Conservation (phyloP, 2,329 filamentous ascomycete species). For the Colletotrichum echinochloae region DNA sequence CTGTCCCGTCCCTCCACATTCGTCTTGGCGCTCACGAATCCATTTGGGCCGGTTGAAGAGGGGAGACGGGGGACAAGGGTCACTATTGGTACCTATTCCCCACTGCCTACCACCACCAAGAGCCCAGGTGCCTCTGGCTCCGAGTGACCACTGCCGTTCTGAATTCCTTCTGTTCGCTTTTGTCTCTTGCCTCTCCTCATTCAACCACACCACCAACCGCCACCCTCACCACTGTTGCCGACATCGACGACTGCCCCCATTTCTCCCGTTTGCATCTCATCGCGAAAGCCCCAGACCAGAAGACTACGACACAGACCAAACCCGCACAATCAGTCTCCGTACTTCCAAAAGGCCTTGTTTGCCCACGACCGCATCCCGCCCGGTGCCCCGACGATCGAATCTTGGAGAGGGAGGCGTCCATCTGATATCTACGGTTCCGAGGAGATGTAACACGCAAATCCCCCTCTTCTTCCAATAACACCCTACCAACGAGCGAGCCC, state of each 20-base stretch:
- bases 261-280: constrained; percentile 11
- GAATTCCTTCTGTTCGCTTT: constrained; percentile 33
- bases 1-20: constrained; percentile 26
- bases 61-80: background rate
- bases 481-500: constrained; percentile 26
- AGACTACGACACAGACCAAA: background rate
- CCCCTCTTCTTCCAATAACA: constrained; percentile 35
- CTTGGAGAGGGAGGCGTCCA: constrained; percentile 38
- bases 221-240: constrained; percentile 12
- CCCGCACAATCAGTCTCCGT: background rate
- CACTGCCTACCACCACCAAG: constrained; percentile 1
- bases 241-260: background rate
- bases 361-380: constrained; percentile 16
- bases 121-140: constrained; percentile 3
- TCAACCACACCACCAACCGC: constrained; percentile 20
- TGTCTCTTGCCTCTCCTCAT: constrained; percentile 28
- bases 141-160: constrained; percentile 27
- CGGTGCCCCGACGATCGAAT: constrained; percentile 44
- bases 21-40: constrained; percentile 31
- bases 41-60: background rate
- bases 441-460: constrained; percentile 46
- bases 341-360: background rate
- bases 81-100: constrained; percentile 11
- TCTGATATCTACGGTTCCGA: constrained; percentile 44
- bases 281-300: background rate